Evolutionary conservation across 305 asterid species (phyloP), one percentile per base, ranked within the genome.

Genomic region (Fraxinus sp.): DNA sequence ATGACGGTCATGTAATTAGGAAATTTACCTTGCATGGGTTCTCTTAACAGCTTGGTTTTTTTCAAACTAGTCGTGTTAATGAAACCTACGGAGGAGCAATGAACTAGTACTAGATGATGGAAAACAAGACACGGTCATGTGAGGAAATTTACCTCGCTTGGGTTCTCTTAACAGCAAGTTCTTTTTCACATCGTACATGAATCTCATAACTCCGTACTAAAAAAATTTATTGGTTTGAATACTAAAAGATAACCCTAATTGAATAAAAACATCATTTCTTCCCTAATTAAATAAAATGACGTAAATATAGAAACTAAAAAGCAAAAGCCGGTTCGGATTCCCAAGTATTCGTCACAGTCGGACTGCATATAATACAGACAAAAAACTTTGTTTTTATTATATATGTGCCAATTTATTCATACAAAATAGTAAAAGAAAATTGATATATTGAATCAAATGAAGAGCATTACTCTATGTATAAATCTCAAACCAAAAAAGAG

Each of bases 1-100:
- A 7, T 5, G 68, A 57, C 20, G 68, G 9, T 7, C 26, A 18
- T 57, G 28, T 16, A 57, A 57, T n/a, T n/a, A n/a, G 24, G 64
- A 18, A 41, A 49, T 28, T 79, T 41, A 80, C 79, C 73, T 80
- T 52, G 3, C 16, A 2, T 78, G 79, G 11, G 83, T 80, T 7
- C 1, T 33, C 9, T 20, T 18, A 8, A 32, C 35, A 11, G 32
- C 10, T 4, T 4, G 41, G 41, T 1, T 5, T 33, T 35, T 35
- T 35, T 35, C 39, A 35, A 35, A 35, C 0, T 3, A 13, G 5
- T 13, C 57, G 0, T 14, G 59, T 49, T 49, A 49, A 49, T 14
- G 59, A 49, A 49, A 49, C 59, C 20, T 49, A 14, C 14, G 14
- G 59, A 49, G 20, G 20, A 43, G 52, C 52, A 9, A 10, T 49